Base-by-base conservation (phyloP, 2,329 filamentous ascomycete genomes). In the Aureobasidium sp. region DNA sequence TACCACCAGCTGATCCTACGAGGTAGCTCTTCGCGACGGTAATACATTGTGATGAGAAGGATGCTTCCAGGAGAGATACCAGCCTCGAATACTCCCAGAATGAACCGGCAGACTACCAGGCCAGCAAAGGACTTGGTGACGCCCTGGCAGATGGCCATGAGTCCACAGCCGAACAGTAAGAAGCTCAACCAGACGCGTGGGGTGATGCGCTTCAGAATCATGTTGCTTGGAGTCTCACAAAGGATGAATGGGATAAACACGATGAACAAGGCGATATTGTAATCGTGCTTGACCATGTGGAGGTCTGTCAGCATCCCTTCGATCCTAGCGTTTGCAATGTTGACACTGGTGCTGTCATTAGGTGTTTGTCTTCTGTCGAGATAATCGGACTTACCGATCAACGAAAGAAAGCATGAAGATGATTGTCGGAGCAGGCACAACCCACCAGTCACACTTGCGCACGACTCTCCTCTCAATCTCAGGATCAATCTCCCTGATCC, bases 21-120 rank as follows among this genome's bases (percentile, higher is more conserved):
- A 63, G 77, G 73, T 8, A 77, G 72, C 64, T 78, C 75, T 64
- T 77, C 73, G 12, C 75, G 72, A 62, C 76, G 75, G 68, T 78
- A 77, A 63, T 77, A 77, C 61, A 70, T 71, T 14, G 70, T 69
- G 44, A 75, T 73, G 20, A 75, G 67, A 3, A 72, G 74, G 1
- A 71, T 65, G 14, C 72, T 74, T 25, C 59, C 45, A 64, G 72
- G 71, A 11, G 70, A 66, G 22, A 73, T 67, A n/a, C 74, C 76
- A n/a, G 76, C 76, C 64, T 74, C 73, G 57, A 73, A 73, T 44
- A 73, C 62, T 17, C 73, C 73, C 47, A 75, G 66, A 9, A 75
- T 45, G 12, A 75, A 70, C 12, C 73, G 68, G 51, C 68, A 69
- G n/a, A 66, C 70, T 11, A 75, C 67, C n/a, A 75, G 62, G 3